A percentile compares a stretch with the other conserved stretches of the same genome.
Conservation (phyloP, 192 early-diverging fungal species). For the Coemansia sp. region DNA sequence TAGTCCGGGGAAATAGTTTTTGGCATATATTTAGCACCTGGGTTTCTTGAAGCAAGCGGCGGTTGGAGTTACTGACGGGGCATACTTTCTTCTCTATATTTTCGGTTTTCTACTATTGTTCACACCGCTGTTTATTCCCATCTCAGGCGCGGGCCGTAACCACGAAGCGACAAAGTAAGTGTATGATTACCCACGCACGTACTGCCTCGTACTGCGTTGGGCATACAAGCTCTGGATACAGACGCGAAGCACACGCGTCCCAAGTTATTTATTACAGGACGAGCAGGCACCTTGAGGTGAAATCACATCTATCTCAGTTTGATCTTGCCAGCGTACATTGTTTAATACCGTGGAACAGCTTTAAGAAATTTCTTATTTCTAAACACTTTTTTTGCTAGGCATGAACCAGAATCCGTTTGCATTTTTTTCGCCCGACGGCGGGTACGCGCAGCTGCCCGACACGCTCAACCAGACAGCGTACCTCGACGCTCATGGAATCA, state of each 20-base stretch:
- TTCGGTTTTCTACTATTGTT: background rate
- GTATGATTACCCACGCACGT: background rate
- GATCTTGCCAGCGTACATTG: conserved; percentile 10
- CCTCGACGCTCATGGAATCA: conserved; percentile 34
- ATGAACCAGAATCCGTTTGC: conserved; percentile 56
- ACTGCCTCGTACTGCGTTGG: background rate
- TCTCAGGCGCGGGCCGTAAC: background rate
- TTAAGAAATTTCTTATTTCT: background rate
- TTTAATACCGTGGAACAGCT: background rate
- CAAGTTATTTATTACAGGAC: conserved; percentile 6
- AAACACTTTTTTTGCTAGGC: background rate
- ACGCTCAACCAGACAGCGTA: conserved; percentile 28
- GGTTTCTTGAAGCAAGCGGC: background rate
- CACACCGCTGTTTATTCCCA: background rate
- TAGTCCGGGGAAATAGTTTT: background rate
- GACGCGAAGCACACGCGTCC: background rate
- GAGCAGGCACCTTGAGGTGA: background rate
- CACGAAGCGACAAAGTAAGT: background rate
- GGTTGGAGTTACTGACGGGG: background rate
- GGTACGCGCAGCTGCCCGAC: conserved; percentile 42
- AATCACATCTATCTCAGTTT: conserved; percentile 36
- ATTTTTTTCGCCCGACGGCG: conserved; percentile 42
- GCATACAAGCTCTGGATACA: background rate
- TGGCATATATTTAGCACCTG: background rate
- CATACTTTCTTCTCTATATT: conserved; percentile 1